Evolutionary conservation across 106 monocot species (phyloP), one percentile per base, ranked within the genome.

Genomic region (Dioscorea zingiberensis): DNA sequence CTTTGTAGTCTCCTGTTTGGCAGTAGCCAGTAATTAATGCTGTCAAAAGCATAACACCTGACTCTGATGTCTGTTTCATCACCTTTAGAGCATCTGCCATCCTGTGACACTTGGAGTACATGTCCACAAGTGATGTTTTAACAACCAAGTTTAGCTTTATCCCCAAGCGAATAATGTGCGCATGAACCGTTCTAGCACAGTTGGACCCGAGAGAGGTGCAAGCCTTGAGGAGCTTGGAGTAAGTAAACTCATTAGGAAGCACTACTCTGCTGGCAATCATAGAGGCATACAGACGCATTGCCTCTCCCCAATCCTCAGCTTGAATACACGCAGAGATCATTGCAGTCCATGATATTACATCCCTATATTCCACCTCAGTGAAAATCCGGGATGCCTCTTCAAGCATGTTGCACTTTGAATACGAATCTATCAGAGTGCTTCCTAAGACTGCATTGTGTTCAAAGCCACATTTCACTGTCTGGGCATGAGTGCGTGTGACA

Each of bases 51-150:
- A 66, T 64, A 44, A 74, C 80, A 62, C 91, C 94, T 2, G 61
- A 65, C 21, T 87, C 85, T 0, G 66, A 38, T 7, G 87, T 91
- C 69, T 60, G 69, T 3, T 47, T 66, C 7, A 88, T 78, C 28
- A 79, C 78, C 58, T 59, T 73, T 18, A 68, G 60, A 13, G 94
- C 91, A 65, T 71, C 74, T 27, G 10, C 54, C 85, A 81, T 79
- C 27, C 66, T 45, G 46, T 27, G 14, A 59, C 69, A 85, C 62
- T 79, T 87, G 18, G 65, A 73, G 57, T 94, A 91, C 85, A 85
- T 87, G 55, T 87, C 74, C 15, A 91, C 78, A 21, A 94, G 75
- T 17, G 87, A 74, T 13, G 94, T 91, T 67, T 94, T 94, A 48
- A 94, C 51, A 29, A 85, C 69, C 19, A 87, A 28, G 60, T 85